Evolutionary conservation across 2,329 filamentous ascomycete species (phyloP).

Genomic region (Ophiosphaerella korrae): DNA sequence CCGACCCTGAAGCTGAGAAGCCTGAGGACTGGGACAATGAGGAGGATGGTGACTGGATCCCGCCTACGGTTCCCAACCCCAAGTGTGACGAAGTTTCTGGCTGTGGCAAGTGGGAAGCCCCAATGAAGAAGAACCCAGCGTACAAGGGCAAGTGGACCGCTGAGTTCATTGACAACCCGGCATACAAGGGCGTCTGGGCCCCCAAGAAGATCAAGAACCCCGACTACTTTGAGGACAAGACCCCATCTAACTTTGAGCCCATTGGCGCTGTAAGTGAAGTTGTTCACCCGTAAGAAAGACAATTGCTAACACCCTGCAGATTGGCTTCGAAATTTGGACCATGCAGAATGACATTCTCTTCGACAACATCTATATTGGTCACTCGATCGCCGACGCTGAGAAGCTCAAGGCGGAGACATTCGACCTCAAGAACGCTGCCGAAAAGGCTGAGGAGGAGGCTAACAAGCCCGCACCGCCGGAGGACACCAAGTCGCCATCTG

Average conservation of each 20-base stretch:
- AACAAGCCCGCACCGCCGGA: slow-evolving; percentile 75
- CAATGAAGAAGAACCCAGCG: slow-evolving; percentile 89
- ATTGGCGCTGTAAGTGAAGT: slow-evolving; percentile 84
- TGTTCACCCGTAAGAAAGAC: not conserved
- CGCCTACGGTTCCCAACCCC: slow-evolving; percentile 90
- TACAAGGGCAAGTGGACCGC: slow-evolving; percentile 99
- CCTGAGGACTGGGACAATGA: slow-evolving; percentile 99
- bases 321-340: slow-evolving; percentile 99
- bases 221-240: slow-evolving; percentile 95
- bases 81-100: slow-evolving; percentile 94
- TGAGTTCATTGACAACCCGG: slow-evolving; percentile 93
- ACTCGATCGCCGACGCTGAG: slow-evolving; percentile 90
- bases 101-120: slow-evolving; percentile 90
- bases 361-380: slow-evolving; percentile 99
- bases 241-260: slow-evolving; percentile 92
- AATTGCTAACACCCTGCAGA: slow-evolving; percentile 56
- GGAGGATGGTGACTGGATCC: slow-evolving; percentile 97
- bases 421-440: slow-evolving; percentile 81
- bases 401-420: slow-evolving; percentile 89
- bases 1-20: slow-evolving; percentile 95
- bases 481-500: slow-evolving; percentile 70
- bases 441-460: slow-evolving; percentile 79
- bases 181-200: slow-evolving; percentile 94
- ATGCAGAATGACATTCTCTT: slow-evolving; percentile 99
- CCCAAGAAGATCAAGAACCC: slow-evolving; percentile 98